A percentile compares a stretch with the other conserved stretches of the same genome.
phyloP scores from a whole-genome alignment of 495 filamentous ascomycete genomes.

The Talaromyces proteolyticus region DNA sequence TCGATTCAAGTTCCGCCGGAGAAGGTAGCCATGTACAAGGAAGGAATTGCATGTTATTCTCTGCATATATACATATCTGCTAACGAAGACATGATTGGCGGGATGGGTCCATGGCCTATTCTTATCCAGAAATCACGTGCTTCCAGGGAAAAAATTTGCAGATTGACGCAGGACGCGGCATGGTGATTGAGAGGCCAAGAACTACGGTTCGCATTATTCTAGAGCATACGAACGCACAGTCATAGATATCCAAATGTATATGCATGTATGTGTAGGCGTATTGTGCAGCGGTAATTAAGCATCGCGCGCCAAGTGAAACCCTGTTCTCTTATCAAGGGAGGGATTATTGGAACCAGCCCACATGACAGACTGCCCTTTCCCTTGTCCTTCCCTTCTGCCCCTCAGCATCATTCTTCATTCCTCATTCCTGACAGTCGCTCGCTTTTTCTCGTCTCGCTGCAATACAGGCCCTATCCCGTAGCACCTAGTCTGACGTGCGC shows the following conservation, averaged over 20 bases:
- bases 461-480: no score
- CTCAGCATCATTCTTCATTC: not conserved
- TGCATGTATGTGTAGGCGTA: not conserved
- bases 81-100: no score
- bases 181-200: no score
- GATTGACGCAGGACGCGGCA: not conserved
- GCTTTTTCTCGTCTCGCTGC: no score
- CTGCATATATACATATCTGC: not conserved
- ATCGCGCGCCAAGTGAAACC: slow-evolving; percentile 5
- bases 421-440: not conserved
- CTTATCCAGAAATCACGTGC: no score
- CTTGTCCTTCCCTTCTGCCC: not conserved
- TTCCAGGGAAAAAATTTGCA: not conserved
- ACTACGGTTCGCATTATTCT: no score
- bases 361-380: not conserved
- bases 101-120: no score
- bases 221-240: no score
- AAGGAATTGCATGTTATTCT: slow-evolving; percentile 7
- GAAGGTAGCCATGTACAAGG: no score
- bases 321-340: slow-evolving; percentile 1
- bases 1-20: slow-evolving; percentile 54
- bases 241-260: no score
- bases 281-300: not conserved
- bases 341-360: no score
- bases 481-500: not conserved